phyloP scores from a whole-genome alignment of 805 yeast genomes.

The Zygosaccharomyces kombuchaensis region DNA sequence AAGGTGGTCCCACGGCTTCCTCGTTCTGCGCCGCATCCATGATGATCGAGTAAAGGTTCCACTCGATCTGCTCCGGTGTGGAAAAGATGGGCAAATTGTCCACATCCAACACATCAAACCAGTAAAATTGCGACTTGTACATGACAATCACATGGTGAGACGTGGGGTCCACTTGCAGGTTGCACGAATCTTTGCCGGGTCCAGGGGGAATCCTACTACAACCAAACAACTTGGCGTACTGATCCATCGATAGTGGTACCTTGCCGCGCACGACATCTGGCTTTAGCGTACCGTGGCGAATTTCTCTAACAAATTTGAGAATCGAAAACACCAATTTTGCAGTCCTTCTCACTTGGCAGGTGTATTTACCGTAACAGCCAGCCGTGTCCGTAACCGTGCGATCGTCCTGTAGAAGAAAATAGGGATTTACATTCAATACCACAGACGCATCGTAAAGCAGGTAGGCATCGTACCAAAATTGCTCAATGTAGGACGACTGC shows the following conservation, averaged over 20 bases:
- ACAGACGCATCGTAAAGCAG: constrained; percentile 84
- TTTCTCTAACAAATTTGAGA: constrained; percentile 72
- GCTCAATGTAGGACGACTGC: constrained; percentile 80
- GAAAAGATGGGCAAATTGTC: constrained; percentile 61
- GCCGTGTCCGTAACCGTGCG: constrained; percentile 50
- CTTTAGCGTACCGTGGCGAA: constrained; percentile 67
- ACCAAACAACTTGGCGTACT: constrained; percentile 81
- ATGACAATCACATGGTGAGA: constrained; percentile 79
- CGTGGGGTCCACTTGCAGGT: constrained; percentile 72
- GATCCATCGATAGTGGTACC: constrained; percentile 80
- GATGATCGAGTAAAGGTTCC: constrained; percentile 71
- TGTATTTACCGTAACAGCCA: constrained; percentile 35
- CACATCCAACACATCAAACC: constrained; percentile 87
- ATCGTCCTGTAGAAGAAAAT: constrained; percentile 85
- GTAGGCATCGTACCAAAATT: constrained; percentile 91
- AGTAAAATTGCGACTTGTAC: constrained; percentile 83
- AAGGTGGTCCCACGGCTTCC: constrained; percentile 75
- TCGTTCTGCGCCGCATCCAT: constrained; percentile 52
- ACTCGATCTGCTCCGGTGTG: constrained; percentile 67
- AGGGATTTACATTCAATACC: constrained; percentile 87
- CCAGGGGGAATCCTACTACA: constrained; percentile 81
- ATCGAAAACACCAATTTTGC: constrained; percentile 74
- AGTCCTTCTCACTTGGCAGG: constrained; percentile 68
- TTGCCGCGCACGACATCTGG: constrained; percentile 64
- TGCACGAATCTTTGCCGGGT: constrained; percentile 56